phyloP scores from a whole-genome alignment of 257 asterid species.

The Verbena officinalis region DNA sequence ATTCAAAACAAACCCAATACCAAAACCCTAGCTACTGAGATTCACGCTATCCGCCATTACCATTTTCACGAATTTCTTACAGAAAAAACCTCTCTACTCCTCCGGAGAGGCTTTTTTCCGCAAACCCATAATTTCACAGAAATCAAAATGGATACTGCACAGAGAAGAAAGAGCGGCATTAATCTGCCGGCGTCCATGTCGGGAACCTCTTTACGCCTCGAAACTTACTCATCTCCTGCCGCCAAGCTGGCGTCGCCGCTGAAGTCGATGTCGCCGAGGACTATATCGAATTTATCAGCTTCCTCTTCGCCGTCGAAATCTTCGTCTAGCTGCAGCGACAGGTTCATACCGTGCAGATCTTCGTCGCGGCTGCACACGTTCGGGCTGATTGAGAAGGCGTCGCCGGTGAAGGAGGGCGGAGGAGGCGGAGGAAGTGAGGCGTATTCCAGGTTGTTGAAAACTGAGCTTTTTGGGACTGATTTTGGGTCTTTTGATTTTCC shows the following conservation, averaged over 20 bases:
- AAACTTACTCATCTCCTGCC: constrained; percentile 49
- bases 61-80: not conserved
- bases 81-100: constrained; percentile 11
- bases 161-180: constrained; percentile 80
- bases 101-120: constrained; percentile 29
- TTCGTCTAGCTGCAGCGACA: constrained; percentile 68
- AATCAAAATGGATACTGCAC: constrained; percentile 58
- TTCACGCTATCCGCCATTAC: constrained; percentile 24
- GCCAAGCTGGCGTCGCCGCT: constrained; percentile 66
- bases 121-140: not conserved
- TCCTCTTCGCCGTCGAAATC: constrained; percentile 77
- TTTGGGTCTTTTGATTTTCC: constrained; percentile 72
- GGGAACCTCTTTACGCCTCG: constrained; percentile 64
- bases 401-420: constrained; percentile 81
- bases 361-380: constrained; percentile 94
- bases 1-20: constrained; percentile 10
- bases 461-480: constrained; percentile 95
- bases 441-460: constrained; percentile 70
- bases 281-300: constrained; percentile 77
- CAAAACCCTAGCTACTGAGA: constrained; percentile 27
- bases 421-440: constrained; percentile 72
- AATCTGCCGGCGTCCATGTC: constrained; percentile 85
- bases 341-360: constrained; percentile 97
- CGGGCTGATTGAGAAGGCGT: constrained; percentile 84
- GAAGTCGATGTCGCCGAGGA: constrained; percentile 91